A percentile compares a stretch with the other conserved stretches of the same genome.
phyloP scores from a whole-genome alignment of 306 rosid species.

The Rosa multiflora region DNA sequence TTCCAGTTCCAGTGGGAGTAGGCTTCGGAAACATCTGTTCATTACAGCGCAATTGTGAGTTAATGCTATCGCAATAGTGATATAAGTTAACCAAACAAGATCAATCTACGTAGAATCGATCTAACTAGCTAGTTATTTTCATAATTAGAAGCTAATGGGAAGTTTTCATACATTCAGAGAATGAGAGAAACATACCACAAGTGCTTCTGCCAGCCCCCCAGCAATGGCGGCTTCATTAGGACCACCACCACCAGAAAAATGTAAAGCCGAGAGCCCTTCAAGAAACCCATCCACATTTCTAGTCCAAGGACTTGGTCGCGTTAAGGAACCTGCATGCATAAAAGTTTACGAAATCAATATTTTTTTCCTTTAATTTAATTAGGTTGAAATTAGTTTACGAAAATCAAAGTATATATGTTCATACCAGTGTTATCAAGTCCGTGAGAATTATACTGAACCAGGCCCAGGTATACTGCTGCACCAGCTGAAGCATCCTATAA shows the following conservation, averaged over 20 bases:
- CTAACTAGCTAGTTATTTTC: neutral
- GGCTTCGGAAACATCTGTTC: conserved; percentile 22
- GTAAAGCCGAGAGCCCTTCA: neutral
- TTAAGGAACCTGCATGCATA: conserved; percentile 11
- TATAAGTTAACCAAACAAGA: neutral
- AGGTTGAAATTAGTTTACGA: neutral
- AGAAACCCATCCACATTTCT: neutral
- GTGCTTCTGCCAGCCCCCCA: conserved; percentile 15
- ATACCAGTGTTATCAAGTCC: neutral
- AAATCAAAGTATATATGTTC: neutral
- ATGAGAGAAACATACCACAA: neutral
- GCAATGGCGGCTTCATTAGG: conserved; percentile 11
- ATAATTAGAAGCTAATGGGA: neutral
- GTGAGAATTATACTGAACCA: conserved; percentile 13
- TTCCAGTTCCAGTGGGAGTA: neutral
- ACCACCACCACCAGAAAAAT: conserved; percentile 1
- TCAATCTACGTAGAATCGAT: neutral
- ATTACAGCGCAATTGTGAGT: neutral
- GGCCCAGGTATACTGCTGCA: neutral
- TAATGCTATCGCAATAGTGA: neutral
- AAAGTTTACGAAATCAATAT: neutral
- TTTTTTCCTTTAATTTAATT: neutral
- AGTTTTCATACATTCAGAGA: neutral
- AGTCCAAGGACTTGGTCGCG: conserved; percentile 15
- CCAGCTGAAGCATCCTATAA: neutral